Evolutionary conservation across 139 green algal genomes (phyloP), one percentile per base, ranked within the genome.

Genomic region (Asterochloris sp.): DNA sequence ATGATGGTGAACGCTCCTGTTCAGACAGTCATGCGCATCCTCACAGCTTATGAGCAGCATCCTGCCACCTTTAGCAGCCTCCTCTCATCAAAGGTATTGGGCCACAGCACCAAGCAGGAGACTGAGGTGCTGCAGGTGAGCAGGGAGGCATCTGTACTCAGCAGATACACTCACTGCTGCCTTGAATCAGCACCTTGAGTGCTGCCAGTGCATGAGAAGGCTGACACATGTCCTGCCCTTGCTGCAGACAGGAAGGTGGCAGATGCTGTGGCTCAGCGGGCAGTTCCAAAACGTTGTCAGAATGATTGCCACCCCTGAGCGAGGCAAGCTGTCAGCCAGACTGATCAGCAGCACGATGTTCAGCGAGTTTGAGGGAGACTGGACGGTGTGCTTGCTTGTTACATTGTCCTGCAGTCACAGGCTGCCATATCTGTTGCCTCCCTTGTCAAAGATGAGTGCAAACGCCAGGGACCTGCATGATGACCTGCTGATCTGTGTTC

Each of bases 91-190:
- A 13, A 27, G 68, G 76, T 80, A 15, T 15, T 80, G 38, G 60
- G 24, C 38, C 38, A 54, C 76, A 80, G 76, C 11, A 64, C 26
- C 12, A 16, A 80, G n/a, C 21, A 80, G 11, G 76, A 80, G 47
- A 29, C 76, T 17, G 38, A 80, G 17, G 76, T 80, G 47, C 26
- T 80, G 76, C 76, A 80, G 60, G 76, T 80, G 61, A 69, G 74
- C 21, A 29, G 21, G 26, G 28, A 77, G 60, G 17, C 73, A 61
- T 14, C 17, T 19, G 54, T 17, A 38, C 16, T 21, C 27, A n/a
- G n/a, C n/a, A n/a, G n/a, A n/a, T 67, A 19, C 14, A 61, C 19
- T 17, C 15, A 66, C 12, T n/a, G 27, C 0, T 77, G 26, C 74
- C 17, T 71, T 71, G 66, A 2, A 71, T 71, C 21, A 71, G 66